Conservation (phyloP, 2,329 filamentous ascomycete genomes). For the Aspergillus ustus region DNA sequence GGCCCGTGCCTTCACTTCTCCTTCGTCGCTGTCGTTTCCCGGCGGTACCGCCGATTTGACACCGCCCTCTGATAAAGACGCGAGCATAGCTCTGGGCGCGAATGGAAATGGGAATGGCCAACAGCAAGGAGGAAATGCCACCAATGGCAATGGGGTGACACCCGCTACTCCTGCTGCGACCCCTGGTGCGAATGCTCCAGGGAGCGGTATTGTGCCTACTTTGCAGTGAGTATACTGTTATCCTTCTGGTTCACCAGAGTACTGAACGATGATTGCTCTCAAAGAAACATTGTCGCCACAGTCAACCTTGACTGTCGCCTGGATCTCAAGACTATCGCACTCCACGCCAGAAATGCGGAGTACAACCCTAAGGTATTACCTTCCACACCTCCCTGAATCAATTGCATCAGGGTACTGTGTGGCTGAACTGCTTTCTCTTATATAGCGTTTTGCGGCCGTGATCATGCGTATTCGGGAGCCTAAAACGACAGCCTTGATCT, state of each 20-base stretch:
- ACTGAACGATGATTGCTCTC: constrained; percentile 51
- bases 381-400: constrained; percentile 40
- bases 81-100: constrained; percentile 50
- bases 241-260: constrained; percentile 50
- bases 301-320: constrained; percentile 97
- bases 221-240: constrained; percentile 84
- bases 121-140: constrained; percentile 63
- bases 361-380: constrained; percentile 91
- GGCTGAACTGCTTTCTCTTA: constrained; percentile 49
- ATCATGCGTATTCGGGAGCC: constrained; percentile 99
- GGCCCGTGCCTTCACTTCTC: constrained; percentile 93
- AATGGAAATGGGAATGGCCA: constrained; percentile 56
- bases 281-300: constrained; percentile 98
- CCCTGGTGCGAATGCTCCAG: constrained; percentile 78
- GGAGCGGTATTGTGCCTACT: constrained; percentile 88
- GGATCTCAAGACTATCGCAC: constrained; percentile 97
- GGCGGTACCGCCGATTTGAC: constrained; percentile 82
- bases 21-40: constrained; percentile 89
- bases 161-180: constrained; percentile 91
- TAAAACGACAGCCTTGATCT: constrained; percentile 97
- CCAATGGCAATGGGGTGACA: constrained; percentile 77
- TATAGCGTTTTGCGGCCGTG: constrained; percentile 94
- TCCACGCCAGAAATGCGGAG: constrained; percentile 97
- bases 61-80: constrained; percentile 73
- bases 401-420: constrained; percentile 44